Conservation (phyloP, 306 rosid genomes). For the Coriaria nepalensis region DNA sequence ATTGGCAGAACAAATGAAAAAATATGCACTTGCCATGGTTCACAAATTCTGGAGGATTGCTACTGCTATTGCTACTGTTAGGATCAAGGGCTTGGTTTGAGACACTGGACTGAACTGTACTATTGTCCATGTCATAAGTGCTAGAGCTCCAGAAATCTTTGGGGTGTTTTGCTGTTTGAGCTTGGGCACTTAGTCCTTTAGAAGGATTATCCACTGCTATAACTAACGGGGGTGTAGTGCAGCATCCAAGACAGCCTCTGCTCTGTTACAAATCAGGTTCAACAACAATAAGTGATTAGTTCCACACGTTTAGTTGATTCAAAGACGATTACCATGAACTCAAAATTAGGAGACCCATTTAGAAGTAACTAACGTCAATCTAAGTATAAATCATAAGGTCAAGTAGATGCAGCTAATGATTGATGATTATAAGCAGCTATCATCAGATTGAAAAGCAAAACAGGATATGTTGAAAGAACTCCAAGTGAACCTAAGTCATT, state of each 20-base stretch:
- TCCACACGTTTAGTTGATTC: constrained; percentile 8
- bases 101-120: constrained; percentile 32
- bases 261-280: constrained; percentile 66
- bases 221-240: constrained; percentile 23
- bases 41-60: constrained; percentile 47
- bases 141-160: constrained; percentile 70
- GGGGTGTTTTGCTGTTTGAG: constrained; percentile 28
- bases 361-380: neutral
- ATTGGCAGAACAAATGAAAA: constrained; percentile 5
- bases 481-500: too few species aligned
- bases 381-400: too few species aligned
- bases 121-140: constrained; percentile 43
- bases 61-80: constrained; percentile 30
- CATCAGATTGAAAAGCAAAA: too few species aligned
- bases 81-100: constrained; percentile 29
- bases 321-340: neutral
- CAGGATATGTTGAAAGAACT: too few species aligned
- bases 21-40: constrained; percentile 54
- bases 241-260: constrained; percentile 85
- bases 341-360: neutral
- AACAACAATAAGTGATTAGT: constrained; percentile 38
- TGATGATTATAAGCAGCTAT: neutral
- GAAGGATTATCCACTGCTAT: constrained; percentile 33
- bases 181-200: constrained; percentile 30
- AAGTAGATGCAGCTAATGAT: neutral